These are phyloP conservation scores for Kockiozyma suomiensis DNA, from an alignment of 805 yeast genomes.

Conservation along the genomic window DNA sequence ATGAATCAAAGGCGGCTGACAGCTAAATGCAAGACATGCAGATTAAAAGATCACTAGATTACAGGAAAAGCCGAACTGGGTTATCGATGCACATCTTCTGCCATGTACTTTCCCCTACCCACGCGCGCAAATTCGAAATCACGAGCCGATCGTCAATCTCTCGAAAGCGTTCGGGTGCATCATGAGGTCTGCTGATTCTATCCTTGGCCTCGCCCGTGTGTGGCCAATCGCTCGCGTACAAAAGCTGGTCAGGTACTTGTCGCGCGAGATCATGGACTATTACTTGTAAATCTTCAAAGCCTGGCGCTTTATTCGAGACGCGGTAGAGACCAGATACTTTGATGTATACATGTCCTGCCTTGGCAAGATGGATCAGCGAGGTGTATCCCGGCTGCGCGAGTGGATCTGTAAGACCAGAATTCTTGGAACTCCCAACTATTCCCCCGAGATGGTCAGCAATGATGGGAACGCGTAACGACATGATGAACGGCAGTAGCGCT, in stretches of 20 bases:
- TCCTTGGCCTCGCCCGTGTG: conserved; percentile 1
- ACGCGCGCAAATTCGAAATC: not conserved
- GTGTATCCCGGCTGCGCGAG: conserved; percentile 11
- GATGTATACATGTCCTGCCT: conserved; percentile 3
- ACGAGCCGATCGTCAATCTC: not conserved
- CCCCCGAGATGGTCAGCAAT: conserved; percentile 14
- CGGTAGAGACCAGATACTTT: conserved; percentile 13
- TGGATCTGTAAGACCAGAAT: not conserved
- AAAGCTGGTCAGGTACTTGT: conserved; percentile 3
- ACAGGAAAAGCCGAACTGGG: not conserved
- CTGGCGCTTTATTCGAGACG: not conserved
- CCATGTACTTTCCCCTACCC: not conserved
- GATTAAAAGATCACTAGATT: no score
- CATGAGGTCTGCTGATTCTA: not conserved
- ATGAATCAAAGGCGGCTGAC: no score
- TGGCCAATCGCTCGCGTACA: conserved; percentile 18
- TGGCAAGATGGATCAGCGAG: conserved; percentile 3
- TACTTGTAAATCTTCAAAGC: not conserved
- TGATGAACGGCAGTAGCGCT: conserved; percentile 1
- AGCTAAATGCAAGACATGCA: not conserved
- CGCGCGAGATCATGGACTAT: not conserved
- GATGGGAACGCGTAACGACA: conserved; percentile 5
- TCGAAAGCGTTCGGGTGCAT: not conserved
- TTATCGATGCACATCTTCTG: not conserved
- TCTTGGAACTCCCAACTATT: not conserved